Evolutionary conservation across 495 filamentous ascomycete genomes (phyloP), one percentile per base, ranked within the genome.

Genomic region (Penicillium flavigenum): DNA sequence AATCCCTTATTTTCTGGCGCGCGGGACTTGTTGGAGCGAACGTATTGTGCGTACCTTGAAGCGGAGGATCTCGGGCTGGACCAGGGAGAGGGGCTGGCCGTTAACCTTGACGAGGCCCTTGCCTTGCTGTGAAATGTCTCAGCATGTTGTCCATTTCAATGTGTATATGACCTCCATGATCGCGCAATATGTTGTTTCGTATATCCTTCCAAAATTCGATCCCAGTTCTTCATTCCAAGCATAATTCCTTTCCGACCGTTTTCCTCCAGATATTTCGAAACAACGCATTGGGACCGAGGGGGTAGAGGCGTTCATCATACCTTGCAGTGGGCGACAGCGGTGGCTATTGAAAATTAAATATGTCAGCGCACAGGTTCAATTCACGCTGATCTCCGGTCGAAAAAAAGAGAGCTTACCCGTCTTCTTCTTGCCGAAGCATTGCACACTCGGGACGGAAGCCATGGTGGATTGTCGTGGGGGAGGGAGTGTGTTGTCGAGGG

Each of bases 41-140:
- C 22, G 17, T 41, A 39, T 39, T 39, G 48, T 60, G 48, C 63
- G 64, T 82, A 88, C 85, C 86, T 98, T 98, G 85, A 96, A 96
- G 74, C 94, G 88, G 71, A 98, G 89, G 77, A 96, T 88, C 81
- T 96, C 90, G 63, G 94, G 91, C 81, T 96, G 87, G 66, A 96
- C 89, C 67, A 98, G 90, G 66, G 83, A 83, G 71, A 98, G 84
- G 63, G 94, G 94, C 79, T 91, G 88, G 78, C 94, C 94, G 83
- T 98, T 98, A 74, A 98, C 94, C 84, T 92, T 96, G 80, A 98
- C 83, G 68, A 98, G 88, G 77, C 94, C 94, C 75, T 89, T 90
- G 71, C 91, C 91, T 77, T 87, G 79, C 90, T 92, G 72, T 74
- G 72, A 65, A 56, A 65, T 68, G 59, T 65, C 70, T 76, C 65